Conservation (phyloP, 2,329 filamentous ascomycete species). For the Colletotrichum tropicale region DNA sequence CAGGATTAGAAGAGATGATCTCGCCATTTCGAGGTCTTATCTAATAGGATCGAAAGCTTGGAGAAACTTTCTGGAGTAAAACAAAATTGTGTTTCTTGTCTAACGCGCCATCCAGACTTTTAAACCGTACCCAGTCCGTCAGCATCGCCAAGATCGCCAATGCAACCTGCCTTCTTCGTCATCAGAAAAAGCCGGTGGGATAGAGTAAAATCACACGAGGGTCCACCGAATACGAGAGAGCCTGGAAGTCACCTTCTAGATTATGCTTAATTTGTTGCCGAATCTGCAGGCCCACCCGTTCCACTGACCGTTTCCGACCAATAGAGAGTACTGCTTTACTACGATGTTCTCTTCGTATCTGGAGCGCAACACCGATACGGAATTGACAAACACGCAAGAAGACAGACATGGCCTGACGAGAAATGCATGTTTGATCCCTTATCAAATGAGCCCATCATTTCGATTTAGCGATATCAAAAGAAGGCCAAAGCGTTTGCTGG, state of each 20-base stretch:
- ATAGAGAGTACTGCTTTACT: neutral
- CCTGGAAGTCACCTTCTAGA: neutral
- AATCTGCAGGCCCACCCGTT: neutral
- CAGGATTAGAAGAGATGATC: neutral
- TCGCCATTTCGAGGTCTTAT: neutral
- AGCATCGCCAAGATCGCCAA: neutral
- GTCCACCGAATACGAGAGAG: neutral
- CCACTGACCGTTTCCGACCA: neutral
- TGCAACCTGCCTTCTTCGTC: neutral
- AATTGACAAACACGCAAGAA: neutral
- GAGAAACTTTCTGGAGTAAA: neutral
- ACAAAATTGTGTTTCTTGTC: neutral
- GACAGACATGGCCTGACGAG: neutral
- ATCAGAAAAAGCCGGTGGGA: neutral
- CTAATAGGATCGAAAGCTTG: neutral
- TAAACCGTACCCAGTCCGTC: neutral
- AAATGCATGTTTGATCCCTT: neutral
- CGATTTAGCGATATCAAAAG: neutral
- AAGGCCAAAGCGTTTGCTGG: slow-evolving; percentile 16
- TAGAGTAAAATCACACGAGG: neutral
- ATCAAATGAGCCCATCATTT: neutral
- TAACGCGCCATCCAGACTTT: neutral
- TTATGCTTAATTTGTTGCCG: neutral
- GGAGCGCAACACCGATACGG: neutral
- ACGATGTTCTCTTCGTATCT: neutral